A percentile compares a stretch with the other conserved stretches of the same genome.
These are phyloP conservation scores for Trametopsis cervina DNA, from an alignment of 768 basidiomycete genomes.

Conservation along the genomic window DNA sequence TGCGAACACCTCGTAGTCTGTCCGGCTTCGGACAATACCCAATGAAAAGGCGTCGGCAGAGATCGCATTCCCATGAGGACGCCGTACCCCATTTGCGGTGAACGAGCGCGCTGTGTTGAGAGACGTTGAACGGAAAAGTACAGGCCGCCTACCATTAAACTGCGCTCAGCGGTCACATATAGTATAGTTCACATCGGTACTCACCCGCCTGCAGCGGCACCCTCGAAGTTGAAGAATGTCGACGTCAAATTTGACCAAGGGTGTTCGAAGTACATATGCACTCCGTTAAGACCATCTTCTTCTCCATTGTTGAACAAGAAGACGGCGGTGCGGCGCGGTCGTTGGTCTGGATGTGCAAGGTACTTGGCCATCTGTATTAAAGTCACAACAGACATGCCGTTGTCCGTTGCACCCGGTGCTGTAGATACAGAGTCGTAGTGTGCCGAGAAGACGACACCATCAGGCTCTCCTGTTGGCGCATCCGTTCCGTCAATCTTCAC, in stretches of 20 bases:
- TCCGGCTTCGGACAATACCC: conserved; percentile 59
- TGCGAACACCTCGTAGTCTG: conserved; percentile 69
- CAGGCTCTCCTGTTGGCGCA: conserved; percentile 23
- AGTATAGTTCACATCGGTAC: conserved; percentile 9
- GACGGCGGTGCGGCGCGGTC: conserved; percentile 53
- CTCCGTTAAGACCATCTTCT: conserved; percentile 70
- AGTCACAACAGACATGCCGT: conserved; percentile 67
- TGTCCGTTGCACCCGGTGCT: conserved; percentile 68
- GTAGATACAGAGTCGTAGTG: conserved; percentile 81
- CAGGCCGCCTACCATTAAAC: conserved; percentile 48
- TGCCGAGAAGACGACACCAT: conserved; percentile 65
- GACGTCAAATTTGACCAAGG: conserved; percentile 64
- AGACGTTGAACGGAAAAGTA: conserved; percentile 69
- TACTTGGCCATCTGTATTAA: conserved; percentile 55
- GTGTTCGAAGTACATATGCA: conserved; percentile 59
- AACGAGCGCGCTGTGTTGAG: conserved; percentile 50
- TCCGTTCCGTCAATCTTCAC: conserved; percentile 56
- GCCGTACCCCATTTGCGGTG: conserved; percentile 32
- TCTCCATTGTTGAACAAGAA: conserved; percentile 88
- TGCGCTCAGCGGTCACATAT: neutral
- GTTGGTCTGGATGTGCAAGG: conserved; percentile 29
- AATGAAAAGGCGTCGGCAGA: conserved; percentile 63
- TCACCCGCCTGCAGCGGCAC: conserved; percentile 73
- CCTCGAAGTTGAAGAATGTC: conserved; percentile 77
- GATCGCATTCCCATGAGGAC: conserved; percentile 69